These are phyloP conservation scores for Aschersonia sp. DNA, from an alignment of 2,329 filamentous ascomycete genomes.

Conservation along the genomic window DNA sequence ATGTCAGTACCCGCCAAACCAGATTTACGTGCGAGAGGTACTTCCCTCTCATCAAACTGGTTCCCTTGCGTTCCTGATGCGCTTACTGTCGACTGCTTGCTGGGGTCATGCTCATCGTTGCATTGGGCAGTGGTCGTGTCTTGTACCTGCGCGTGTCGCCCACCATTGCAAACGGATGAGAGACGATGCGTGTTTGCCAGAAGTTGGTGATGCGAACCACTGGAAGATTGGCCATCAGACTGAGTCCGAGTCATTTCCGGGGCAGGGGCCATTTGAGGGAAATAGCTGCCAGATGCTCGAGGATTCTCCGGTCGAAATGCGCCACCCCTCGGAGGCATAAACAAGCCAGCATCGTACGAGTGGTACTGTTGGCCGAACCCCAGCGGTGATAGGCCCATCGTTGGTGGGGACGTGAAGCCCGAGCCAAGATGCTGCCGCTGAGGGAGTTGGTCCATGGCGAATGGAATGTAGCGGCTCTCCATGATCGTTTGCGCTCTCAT, in stretches of 20 bases:
- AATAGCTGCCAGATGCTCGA: neutral
- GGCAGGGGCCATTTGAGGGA: too few species aligned
- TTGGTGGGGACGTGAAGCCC: too few species aligned
- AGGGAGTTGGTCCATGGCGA: too few species aligned
- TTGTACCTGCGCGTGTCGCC: neutral
- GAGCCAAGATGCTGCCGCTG: too few species aligned
- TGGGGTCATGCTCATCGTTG: neutral
- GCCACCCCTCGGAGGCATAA: neutral
- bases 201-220: neutral
- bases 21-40: too few species aligned
- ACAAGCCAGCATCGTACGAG: neutral
- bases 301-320: neutral
- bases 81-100: neutral
- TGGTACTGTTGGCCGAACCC: neutral
- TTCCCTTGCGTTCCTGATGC: neutral
- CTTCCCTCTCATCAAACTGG: slow-evolving; percentile 5
- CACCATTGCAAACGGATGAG: neutral
- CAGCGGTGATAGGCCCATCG: too few species aligned
- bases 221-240: neutral
- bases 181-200: neutral
- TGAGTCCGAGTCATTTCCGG: neutral
- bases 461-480: too few species aligned
- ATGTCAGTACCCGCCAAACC: too few species aligned
- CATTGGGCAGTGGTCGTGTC: neutral
- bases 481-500: too few species aligned